phyloP scores from a whole-genome alignment of 352 stramenopile genomes.

The Phytophthora tubulina region DNA sequence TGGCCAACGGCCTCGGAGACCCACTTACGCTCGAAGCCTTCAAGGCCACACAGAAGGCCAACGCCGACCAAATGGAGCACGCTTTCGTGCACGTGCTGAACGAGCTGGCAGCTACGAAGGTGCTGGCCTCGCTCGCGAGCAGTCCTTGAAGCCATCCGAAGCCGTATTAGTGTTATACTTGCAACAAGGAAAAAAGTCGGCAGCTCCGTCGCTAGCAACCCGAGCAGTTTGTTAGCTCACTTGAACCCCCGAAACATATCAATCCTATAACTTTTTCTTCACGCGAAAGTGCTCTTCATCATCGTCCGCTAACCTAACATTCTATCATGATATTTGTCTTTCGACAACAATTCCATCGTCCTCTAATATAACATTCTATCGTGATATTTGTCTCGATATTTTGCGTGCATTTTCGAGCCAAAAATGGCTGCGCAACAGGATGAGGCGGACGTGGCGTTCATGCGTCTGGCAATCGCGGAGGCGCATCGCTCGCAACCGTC shows the following conservation, averaged over 20 bases:
- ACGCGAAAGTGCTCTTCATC: background rate
- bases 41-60: slow-evolving; percentile 81
- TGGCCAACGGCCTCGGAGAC: slow-evolving; percentile 87
- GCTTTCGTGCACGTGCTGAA: slow-evolving; percentile 70
- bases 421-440: slow-evolving; percentile 17
- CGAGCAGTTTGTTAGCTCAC: background rate
- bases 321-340: slow-evolving; percentile 13
- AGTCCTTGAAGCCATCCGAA: slow-evolving; percentile 2
- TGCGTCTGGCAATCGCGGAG: slow-evolving; percentile 83
- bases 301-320: background rate
- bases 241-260: slow-evolving; percentile 15
- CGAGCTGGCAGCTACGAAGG: slow-evolving; percentile 49
- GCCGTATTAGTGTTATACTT: no score
- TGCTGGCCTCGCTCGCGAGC: slow-evolving; percentile 40
- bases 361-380: slow-evolving; percentile 4
- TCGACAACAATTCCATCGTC: background rate
- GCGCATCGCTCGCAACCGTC: slow-evolving; percentile 79
- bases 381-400: slow-evolving; percentile 4
- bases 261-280: slow-evolving; percentile 6
- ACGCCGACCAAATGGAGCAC: slow-evolving; percentile 72
- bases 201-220: slow-evolving; percentile 13
- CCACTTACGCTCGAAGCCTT: slow-evolving; percentile 85
- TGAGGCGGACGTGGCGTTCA: slow-evolving; percentile 61
- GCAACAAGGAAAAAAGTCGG: background rate
- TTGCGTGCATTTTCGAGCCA: background rate